Conservation (phyloP, 164 flowering plant species). For the Vitis rotundifolia region DNA sequence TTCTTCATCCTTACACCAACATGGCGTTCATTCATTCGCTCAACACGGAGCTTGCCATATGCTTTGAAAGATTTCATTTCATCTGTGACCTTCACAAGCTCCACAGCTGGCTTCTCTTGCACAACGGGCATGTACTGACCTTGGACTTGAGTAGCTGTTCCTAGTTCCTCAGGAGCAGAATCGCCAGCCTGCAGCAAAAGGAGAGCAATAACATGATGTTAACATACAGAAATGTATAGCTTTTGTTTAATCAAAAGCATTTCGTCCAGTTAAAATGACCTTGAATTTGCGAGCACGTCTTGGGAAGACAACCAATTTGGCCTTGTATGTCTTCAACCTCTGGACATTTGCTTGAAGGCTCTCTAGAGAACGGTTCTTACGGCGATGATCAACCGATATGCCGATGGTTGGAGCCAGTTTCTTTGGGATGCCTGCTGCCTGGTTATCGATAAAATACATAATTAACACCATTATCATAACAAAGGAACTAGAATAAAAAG, state of each 20-base stretch:
- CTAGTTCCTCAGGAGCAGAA: conserved; percentile 41
- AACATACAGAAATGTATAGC: too few relatives aligned
- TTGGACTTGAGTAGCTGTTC: conserved; percentile 38
- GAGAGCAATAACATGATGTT: background rate
- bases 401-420: conserved; percentile 85
- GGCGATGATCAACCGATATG: conserved; percentile 73
- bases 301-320: conserved; percentile 83
- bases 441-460: background rate
- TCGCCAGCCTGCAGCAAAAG: conserved; percentile 38
- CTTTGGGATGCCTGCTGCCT: conserved; percentile 83
- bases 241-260: background rate
- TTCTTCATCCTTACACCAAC: conserved; percentile 40
- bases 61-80: conserved; percentile 50
- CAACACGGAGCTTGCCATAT: conserved; percentile 35
- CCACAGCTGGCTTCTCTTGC: conserved; percentile 35
- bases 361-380: conserved; percentile 74
- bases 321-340: conserved; percentile 84
- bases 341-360: conserved; percentile 77
- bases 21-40: conserved; percentile 33
- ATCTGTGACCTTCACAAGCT: conserved; percentile 42
- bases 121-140: conserved; percentile 35
- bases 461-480: too few relatives aligned
- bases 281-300: conserved; percentile 65
- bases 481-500: too few relatives aligned
- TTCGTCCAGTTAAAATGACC: conserved; percentile 32